A percentile compares a stretch with the other conserved stretches of the same genome.
Evolutionary conservation across 2,329 filamentous ascomycete species (phyloP).

Genomic region (Massarina eburnea): DNA sequence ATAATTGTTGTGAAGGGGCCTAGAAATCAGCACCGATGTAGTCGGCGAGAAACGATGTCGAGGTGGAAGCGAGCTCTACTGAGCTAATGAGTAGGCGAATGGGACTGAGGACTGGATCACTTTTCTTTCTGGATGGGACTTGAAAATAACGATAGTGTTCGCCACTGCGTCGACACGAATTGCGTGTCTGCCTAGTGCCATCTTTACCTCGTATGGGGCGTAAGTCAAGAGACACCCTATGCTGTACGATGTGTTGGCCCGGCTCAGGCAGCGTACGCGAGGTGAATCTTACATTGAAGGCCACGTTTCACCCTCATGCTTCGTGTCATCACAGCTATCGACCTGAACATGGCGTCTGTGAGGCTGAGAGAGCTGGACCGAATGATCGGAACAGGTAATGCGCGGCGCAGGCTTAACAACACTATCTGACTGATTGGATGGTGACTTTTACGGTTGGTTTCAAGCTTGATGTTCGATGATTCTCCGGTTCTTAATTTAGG

Average conservation of each 20-base stretch:
- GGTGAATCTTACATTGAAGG: background rate
- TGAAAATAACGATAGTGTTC: background rate
- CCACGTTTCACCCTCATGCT: background rate
- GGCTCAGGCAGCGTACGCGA: background rate
- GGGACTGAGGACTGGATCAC: background rate
- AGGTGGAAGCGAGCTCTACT: background rate
- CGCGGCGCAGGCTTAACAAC: background rate
- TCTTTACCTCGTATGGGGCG: background rate
- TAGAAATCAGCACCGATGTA: background rate
- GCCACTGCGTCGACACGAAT: background rate
- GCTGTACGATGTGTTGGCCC: background rate
- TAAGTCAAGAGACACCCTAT: background rate
- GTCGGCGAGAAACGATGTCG: background rate
- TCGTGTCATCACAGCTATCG: background rate
- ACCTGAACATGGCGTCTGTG: background rate
- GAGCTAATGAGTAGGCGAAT: background rate
- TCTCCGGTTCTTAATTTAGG: background rate
- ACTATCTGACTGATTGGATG: background rate
- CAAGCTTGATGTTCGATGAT: conserved; percentile 3
- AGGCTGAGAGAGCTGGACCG: background rate
- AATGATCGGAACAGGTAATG: background rate
- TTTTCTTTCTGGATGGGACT: background rate
- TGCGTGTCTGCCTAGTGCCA: background rate
- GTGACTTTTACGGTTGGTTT: background rate
- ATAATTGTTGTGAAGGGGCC: background rate